phyloP scores from a whole-genome alignment of 2,329 filamentous ascomycete genomes.

The Colletotrichum tamarilloi region DNA sequence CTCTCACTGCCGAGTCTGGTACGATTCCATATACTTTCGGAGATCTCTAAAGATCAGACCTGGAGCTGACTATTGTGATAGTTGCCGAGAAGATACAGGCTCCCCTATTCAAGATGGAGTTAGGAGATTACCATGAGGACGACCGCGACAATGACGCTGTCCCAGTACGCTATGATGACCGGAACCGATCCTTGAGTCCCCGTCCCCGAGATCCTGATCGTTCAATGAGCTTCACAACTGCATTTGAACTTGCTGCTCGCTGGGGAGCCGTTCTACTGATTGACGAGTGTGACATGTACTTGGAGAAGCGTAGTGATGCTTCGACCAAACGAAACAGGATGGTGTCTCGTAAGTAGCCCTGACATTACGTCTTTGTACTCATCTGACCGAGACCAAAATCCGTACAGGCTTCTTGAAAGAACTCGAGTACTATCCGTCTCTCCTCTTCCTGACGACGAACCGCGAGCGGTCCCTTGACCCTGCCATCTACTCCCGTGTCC shows the following conservation, averaged over 20 bases:
- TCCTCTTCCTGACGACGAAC: constrained; percentile 90
- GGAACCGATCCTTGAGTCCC: not conserved
- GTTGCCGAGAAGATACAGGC: constrained; percentile 51
- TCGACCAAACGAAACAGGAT: constrained; percentile 28
- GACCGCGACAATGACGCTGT: constrained; percentile 46
- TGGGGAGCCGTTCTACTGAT: constrained; percentile 89
- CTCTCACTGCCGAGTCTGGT: constrained; percentile 49
- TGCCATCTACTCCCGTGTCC: constrained; percentile 61
- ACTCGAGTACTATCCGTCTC: constrained; percentile 92
- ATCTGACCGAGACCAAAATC: not conserved
- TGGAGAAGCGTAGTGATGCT: constrained; percentile 76
- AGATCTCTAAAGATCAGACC: not conserved
- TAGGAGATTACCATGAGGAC: constrained; percentile 73
- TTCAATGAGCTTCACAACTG: constrained; percentile 46
- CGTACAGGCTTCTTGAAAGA: constrained; percentile 74
- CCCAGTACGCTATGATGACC: constrained; percentile 38
- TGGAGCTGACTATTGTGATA: constrained; percentile 23
- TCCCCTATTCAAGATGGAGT: constrained; percentile 55
- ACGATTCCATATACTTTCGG: not conserved
- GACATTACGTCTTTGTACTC: not conserved
- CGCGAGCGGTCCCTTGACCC: constrained; percentile 64
- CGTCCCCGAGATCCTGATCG: constrained; percentile 55
- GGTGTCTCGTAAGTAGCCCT: constrained; percentile 23
- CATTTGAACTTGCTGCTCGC: constrained; percentile 54
- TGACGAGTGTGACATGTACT: constrained; percentile 86